These are phyloP conservation scores for Stenogyne calaminthoides DNA, from an alignment of 305 asterid species.

Conservation along the genomic window DNA sequence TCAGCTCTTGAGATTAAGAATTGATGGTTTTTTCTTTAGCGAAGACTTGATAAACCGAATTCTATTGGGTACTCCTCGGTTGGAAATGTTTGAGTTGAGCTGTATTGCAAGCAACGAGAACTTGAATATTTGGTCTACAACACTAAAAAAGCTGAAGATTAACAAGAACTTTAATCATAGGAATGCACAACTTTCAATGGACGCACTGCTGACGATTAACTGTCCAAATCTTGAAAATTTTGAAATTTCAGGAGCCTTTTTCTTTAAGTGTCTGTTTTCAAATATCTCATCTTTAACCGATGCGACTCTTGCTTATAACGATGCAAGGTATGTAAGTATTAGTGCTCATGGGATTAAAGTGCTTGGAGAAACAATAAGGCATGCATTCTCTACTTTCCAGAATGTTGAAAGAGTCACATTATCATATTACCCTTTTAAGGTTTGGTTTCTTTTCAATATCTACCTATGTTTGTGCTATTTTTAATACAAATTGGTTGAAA, in stretches of 20 bases:
- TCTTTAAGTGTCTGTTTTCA: neutral
- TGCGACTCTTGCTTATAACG: neutral
- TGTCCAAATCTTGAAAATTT: slow-evolving; percentile 12
- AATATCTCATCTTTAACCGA: neutral
- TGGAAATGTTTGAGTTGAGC: too few relatives aligned
- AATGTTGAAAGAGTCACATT: neutral
- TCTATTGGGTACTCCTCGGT: neutral
- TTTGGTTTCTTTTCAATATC: neutral
- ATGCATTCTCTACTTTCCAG: neutral
- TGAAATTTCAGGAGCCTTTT: neutral
- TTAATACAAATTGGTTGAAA: neutral
- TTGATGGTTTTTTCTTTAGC: neutral
- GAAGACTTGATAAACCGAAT: neutral
- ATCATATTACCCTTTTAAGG: neutral
- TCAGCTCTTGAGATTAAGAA: neutral
- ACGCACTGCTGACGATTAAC: neutral
- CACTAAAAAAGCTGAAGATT: neutral
- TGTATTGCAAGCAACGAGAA: too few relatives aligned
- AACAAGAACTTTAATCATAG: neutral
- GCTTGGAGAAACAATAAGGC: neutral
- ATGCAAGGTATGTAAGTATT: too few relatives aligned
- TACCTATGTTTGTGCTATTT: neutral
- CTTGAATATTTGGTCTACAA: neutral
- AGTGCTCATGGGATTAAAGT: neutral
- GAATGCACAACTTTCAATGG: too few relatives aligned